Percentiles rank a stretch among this genome's conserved stretches.
Evolutionary conservation across 257 asterid species (phyloP).

Genomic region (Gentiana dahurica): DNA sequence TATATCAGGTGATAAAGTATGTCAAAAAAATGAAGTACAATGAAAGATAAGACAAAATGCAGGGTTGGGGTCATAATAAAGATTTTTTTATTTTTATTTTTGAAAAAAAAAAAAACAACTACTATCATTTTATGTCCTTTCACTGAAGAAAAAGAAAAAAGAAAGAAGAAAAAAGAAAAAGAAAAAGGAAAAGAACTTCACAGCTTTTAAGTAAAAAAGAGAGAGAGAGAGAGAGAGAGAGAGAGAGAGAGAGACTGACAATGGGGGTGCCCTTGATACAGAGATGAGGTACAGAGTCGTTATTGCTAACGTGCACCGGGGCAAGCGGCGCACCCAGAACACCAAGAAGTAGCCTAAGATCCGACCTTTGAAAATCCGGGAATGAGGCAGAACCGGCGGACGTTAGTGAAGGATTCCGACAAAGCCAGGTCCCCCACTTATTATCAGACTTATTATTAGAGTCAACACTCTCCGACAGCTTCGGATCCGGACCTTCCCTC

Average conservation of each 20-base stretch:
- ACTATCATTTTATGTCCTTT: no score
- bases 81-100: no score
- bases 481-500: constrained; percentile 74
- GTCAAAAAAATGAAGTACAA: no score
- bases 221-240: background rate
- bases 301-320: constrained; percentile 61
- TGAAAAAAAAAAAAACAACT: background rate
- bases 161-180: no score
- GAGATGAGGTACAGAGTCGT: constrained; percentile 60
- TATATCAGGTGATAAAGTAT: no score
- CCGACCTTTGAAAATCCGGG: constrained; percentile 33
- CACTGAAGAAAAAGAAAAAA: no score
- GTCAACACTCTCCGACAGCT: constrained; percentile 34
- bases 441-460: constrained; percentile 41
- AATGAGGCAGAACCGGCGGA: constrained; percentile 24
- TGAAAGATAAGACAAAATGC: no score
- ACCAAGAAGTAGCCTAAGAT: constrained; percentile 60
- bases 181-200: no score
- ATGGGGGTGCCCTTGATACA: constrained; percentile 61
- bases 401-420: constrained; percentile 53
- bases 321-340: constrained; percentile 81
- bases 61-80: no score
- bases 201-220: background rate
- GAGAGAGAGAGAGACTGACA: constrained; percentile 32
- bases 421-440: constrained; percentile 61